These are phyloP conservation scores for Fusarium zealandicum DNA, from an alignment of 2,329 filamentous ascomycete genomes.

Conservation along the genomic window DNA sequence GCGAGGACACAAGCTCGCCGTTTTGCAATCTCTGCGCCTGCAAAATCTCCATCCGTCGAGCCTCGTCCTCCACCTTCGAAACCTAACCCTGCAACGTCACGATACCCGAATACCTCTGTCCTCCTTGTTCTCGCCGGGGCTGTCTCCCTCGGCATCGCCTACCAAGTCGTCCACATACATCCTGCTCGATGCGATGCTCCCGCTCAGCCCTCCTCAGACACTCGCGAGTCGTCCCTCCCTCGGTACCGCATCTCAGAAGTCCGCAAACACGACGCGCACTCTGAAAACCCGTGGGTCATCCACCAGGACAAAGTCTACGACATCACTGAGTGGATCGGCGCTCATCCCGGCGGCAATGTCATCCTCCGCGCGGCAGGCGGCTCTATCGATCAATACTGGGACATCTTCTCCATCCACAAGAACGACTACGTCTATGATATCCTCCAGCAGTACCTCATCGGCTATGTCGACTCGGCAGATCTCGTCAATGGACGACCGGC, in stretches of 20 bases:
- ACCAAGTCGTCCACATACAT: conserved; percentile 23
- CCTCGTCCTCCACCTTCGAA: not conserved
- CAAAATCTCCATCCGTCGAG: conserved; percentile 2
- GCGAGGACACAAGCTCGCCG: conserved; percentile 23
- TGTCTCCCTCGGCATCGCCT: conserved; percentile 32
- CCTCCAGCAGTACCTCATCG: conserved; percentile 69
- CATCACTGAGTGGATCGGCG: conserved; percentile 72
- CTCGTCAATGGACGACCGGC: conserved; percentile 64
- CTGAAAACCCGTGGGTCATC: conserved; percentile 68
- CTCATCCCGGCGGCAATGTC: conserved; percentile 72
- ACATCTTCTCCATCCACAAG: conserved; percentile 75
- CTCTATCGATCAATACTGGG: conserved; percentile 72
- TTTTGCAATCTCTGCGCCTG: conserved; percentile 4
- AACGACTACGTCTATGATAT: conserved; percentile 69
- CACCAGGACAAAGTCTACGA: conserved; percentile 71
- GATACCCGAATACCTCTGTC: conserved; percentile 3
- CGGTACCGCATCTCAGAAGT: conserved; percentile 60
- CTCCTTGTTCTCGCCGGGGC: conserved; percentile 23
- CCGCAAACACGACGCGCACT: conserved; percentile 59
- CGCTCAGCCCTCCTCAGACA: conserved; percentile 18
- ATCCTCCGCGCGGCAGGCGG: conserved; percentile 71
- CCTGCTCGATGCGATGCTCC: conserved; percentile 33
- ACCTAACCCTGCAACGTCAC: conserved; percentile 3
- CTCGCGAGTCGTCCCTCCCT: conserved; percentile 53
- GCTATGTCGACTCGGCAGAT: conserved; percentile 65